phyloP scores from a whole-genome alignment of 31 red algal genomes.

The Endocladia muricata region DNA sequence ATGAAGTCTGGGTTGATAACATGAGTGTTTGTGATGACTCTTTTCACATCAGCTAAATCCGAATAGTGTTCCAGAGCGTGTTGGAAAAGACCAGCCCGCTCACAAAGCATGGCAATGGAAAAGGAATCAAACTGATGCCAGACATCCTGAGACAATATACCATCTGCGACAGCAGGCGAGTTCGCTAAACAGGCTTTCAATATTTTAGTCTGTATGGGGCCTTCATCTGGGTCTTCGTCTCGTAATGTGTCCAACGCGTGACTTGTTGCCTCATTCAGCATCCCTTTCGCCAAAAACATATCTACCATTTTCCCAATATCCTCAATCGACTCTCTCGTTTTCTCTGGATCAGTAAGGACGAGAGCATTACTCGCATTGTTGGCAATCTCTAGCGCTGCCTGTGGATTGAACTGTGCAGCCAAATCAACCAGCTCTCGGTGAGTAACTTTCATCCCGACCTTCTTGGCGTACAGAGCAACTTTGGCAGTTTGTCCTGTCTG shows the following conservation, averaged over 20 bases:
- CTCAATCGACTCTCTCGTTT: slow-evolving; percentile 59
- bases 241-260: slow-evolving; percentile 84
- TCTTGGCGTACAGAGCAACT: slow-evolving; percentile 80
- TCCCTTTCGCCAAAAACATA: slow-evolving; percentile 85
- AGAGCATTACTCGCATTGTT: slow-evolving; percentile 65
- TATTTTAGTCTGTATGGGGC: slow-evolving; percentile 89
- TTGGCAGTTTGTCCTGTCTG: slow-evolving; percentile 77
- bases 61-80: slow-evolving; percentile 90
- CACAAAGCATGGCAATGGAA: slow-evolving; percentile 82
- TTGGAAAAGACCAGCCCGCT: slow-evolving; percentile 87
- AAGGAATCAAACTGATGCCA: slow-evolving; percentile 89
- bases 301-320: slow-evolving; percentile 75
- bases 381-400: slow-evolving; percentile 89
- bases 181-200: slow-evolving; percentile 81
- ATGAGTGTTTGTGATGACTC: slow-evolving; percentile 92
- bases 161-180: slow-evolving; percentile 93
- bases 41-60: slow-evolving; percentile 90
- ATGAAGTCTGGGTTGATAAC: slow-evolving; percentile 92
- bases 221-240: slow-evolving; percentile 73
- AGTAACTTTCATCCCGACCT: slow-evolving; percentile 75
- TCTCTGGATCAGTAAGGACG: slow-evolving; percentile 54
- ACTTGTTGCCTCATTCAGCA: slow-evolving; percentile 88
- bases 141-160: slow-evolving; percentile 91
- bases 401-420: slow-evolving; percentile 68
- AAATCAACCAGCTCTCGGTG: slow-evolving; percentile 77